Percentiles rank a stretch among this genome's conserved stretches.
Conservation (phyloP, 2,329 filamentous ascomycete genomes). For the Arthrobotrys conoides region DNA sequence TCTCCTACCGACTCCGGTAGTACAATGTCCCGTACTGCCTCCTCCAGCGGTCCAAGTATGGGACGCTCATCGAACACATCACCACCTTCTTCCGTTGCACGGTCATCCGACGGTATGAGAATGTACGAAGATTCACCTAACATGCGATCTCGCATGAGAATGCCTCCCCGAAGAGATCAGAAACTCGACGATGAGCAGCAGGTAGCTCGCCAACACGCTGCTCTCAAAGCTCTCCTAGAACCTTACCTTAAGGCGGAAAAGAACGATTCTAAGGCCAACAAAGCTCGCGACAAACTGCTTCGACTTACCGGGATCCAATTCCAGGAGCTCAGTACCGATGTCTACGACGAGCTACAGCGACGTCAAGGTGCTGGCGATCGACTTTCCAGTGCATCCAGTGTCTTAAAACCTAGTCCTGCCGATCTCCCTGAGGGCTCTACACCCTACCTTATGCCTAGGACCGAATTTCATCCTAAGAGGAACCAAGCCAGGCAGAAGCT, state of each 20-base stretch:
- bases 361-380: conserved; percentile 77
- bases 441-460: conserved; percentile 83
- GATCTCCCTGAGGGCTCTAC: conserved; percentile 70
- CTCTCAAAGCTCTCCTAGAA: conserved; percentile 63
- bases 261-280: conserved; percentile 74
- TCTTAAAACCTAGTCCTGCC: conserved; percentile 70
- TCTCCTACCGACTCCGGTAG: conserved; percentile 68
- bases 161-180: conserved; percentile 63
- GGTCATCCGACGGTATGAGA: conserved; percentile 84
- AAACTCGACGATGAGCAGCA: conserved; percentile 71
- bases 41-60: conserved; percentile 65
- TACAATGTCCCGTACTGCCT: conserved; percentile 72
- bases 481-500: conserved; percentile 98
- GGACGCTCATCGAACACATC: conserved; percentile 72
- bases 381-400: conserved; percentile 65
- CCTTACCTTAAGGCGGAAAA: conserved; percentile 62
- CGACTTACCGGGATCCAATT: conserved; percentile 93
- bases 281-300: conserved; percentile 93
- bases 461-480: conserved; percentile 93
- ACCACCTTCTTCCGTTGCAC: conserved; percentile 87
- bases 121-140: conserved; percentile 69
- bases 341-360: conserved; percentile 93
- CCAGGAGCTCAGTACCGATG: conserved; percentile 96
- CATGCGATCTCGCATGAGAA: conserved; percentile 58
- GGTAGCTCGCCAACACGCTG: conserved; percentile 68